Conservation (phyloP, 2,329 filamentous ascomycete species). For the Colletotrichum destructivum region DNA sequence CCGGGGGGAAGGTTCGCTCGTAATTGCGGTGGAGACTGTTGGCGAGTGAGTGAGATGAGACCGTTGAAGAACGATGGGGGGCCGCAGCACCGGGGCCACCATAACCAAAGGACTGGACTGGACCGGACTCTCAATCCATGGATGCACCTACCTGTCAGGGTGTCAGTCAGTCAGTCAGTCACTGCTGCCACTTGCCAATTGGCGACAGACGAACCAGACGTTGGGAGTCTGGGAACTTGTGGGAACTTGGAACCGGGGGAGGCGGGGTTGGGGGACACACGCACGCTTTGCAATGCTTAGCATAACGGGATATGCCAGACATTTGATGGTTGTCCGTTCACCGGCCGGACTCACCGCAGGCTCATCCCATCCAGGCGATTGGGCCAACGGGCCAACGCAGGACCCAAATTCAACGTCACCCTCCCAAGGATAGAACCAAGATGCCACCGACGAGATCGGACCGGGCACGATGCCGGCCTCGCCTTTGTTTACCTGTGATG, state of each 20-base stretch:
- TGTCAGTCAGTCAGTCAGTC: no score
- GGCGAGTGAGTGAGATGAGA: neutral
- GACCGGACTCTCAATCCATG: no score
- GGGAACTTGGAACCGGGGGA: neutral
- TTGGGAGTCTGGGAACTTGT: no score
- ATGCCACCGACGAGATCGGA: neutral
- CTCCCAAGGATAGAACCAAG: neutral
- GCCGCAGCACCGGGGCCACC: no score
- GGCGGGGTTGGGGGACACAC: no score
- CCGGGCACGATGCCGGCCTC: neutral
- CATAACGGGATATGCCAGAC: slow-evolving; percentile 31
- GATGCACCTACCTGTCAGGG: no score
- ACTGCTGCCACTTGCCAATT: neutral
- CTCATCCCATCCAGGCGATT: slow-evolving; percentile 28
- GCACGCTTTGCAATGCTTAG: slow-evolving; percentile 18
- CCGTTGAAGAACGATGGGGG: slow-evolving; percentile 37
- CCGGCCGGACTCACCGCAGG: slow-evolving; percentile 20
- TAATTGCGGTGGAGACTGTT: slow-evolving; percentile 29
- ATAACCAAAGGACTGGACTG: no score
- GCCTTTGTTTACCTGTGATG: neutral
- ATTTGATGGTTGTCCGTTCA: slow-evolving; percentile 9
- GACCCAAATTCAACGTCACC: slow-evolving; percentile 39
- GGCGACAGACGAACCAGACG: neutral
- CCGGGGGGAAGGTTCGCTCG: slow-evolving; percentile 9
- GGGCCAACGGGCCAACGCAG: slow-evolving; percentile 1